Conservation (phyloP, 2,329 filamentous ascomycete genomes). For the Pseudocercospora eumusae region DNA sequence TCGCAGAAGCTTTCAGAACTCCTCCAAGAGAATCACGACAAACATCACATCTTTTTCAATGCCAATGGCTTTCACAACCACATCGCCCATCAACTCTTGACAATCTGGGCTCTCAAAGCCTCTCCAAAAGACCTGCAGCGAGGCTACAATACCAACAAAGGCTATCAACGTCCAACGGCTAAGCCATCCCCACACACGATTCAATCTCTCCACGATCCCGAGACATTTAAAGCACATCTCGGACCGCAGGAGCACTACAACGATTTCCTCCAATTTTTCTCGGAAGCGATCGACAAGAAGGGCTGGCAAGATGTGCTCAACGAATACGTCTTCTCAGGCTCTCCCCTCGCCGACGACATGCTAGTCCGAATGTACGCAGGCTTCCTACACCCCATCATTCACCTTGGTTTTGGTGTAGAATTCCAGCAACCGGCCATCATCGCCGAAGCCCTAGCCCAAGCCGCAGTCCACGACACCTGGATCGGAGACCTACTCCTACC, state of each 20-base stretch:
- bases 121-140: constrained; percentile 59
- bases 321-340: constrained; percentile 68
- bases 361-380: constrained; percentile 68
- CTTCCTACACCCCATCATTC: constrained; percentile 75
- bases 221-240: constrained; percentile 59
- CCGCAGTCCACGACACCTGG: constrained; percentile 66
- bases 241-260: constrained; percentile 66
- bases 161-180: constrained; percentile 62
- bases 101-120: constrained; percentile 74
- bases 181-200: constrained; percentile 52
- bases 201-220: constrained; percentile 59
- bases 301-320: constrained; percentile 64
- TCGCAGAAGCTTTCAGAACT: constrained; percentile 66
- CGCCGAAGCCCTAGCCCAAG: constrained; percentile 76
- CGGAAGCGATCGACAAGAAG: constrained; percentile 66
- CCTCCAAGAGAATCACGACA: constrained; percentile 73
- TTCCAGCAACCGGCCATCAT: constrained; percentile 79
- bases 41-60: constrained; percentile 82
- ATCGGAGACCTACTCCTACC: constrained; percentile 57
- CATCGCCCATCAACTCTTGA: constrained; percentile 74
- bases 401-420: constrained; percentile 81
- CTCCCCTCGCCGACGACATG: constrained; percentile 67
- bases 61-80: constrained; percentile 75
- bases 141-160: constrained; percentile 65
- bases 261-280: constrained; percentile 76